Base-by-base conservation (phyloP, 495 filamentous ascomycete genomes). In the Penicillium salamii region DNA sequence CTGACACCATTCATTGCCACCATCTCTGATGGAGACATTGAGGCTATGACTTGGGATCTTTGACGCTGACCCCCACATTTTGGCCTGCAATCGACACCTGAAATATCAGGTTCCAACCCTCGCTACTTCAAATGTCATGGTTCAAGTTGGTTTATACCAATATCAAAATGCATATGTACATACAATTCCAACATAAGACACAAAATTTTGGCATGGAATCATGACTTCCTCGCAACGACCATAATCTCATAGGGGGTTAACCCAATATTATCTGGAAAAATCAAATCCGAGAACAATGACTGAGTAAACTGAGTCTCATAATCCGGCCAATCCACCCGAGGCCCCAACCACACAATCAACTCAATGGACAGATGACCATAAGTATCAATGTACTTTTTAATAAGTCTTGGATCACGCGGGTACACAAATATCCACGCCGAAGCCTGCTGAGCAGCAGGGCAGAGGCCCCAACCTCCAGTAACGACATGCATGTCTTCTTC, bases 401-500 rank as follows among this genome's bases (percentile, higher is more conserved):
- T 45, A 17, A 83, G 50, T 21, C 57, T 63, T 4, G 70, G 63
- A 12, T 78, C 62, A n/a, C 77, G 67, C 1, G 80, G 80, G 43
- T 82, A 83, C 9, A 82, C 72, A 62, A 81, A 80, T 62, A 83
- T 59, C 76, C 78, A 77, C 18, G 72, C 68, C 1, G 38, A 38
- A 2, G 78, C 77, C 17, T 65, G 49, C 12, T 49, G 48, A 13
- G 74, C 72, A 1, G 61, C 39, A 2, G 57, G 12, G 42, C 62
- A 55, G 6, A 77, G 52, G n/a, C 59, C 66, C 59, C 76, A 72
- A 1, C 72, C 72, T 12, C 73, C 76, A 4, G 41, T 38, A 26
- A 82, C 78, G 7, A 66, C 52, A 17, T 71, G 50, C 47, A 78
- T 58, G 12, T 68, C 54, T 36, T 68, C 56, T 39, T 67, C 60